phyloP scores from a whole-genome alignment of 768 basidiomycete species.

The Rhizopogon vinicolor region DNA sequence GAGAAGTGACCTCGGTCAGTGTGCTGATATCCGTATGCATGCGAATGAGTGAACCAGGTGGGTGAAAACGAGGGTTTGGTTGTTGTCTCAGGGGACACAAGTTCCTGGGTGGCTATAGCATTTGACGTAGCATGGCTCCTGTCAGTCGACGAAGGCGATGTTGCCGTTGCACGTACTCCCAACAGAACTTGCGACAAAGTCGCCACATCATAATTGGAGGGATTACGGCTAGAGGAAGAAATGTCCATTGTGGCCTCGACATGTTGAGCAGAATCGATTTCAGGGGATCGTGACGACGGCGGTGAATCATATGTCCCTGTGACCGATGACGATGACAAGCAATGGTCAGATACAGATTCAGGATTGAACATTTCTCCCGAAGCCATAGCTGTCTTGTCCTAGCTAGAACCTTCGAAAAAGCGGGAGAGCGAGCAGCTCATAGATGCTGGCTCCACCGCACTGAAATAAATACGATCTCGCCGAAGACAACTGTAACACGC shows the following conservation, averaged over 20 bases:
- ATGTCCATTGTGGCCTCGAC: not conserved
- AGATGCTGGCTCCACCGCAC: not conserved
- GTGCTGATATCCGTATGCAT: no score
- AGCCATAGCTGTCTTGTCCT: not conserved
- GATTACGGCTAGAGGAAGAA: not conserved
- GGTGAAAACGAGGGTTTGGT: not conserved
- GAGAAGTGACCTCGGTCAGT: not conserved
- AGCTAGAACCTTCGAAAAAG: not conserved
- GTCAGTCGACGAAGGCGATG: no score
- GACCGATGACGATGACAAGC: not conserved
- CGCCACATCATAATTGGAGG: no score
- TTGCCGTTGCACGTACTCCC: not conserved
- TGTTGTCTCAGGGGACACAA: not conserved
- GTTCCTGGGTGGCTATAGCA: no score
- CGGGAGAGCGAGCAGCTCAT: not conserved
- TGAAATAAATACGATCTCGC: not conserved
- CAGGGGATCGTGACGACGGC: not conserved
- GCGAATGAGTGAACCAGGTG: no score
- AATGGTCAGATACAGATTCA: not conserved
- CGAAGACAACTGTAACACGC: not conserved
- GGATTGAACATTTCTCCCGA: not conserved
- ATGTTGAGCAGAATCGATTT: not conserved
- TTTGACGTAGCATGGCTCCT: not conserved
- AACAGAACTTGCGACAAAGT: no score
- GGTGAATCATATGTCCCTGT: not conserved